Conservation (phyloP, 2,329 filamentous ascomycete genomes). For the Aspergillus luchuensis region DNA sequence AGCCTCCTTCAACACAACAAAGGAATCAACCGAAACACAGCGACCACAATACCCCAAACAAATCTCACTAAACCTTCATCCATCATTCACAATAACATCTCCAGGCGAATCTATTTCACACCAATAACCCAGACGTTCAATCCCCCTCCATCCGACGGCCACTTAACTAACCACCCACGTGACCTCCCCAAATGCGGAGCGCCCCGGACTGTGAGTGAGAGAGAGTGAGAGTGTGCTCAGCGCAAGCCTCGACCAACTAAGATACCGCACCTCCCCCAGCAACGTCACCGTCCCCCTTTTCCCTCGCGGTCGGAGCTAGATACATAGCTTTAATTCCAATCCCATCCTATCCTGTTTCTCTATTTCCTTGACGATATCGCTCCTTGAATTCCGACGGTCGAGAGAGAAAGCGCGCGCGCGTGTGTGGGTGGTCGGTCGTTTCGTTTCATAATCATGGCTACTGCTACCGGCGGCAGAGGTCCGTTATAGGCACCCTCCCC, state of each 20-base stretch:
- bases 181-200: conserved; percentile 18
- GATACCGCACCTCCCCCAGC: background rate
- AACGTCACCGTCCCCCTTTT: background rate
- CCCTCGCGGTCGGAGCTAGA: background rate
- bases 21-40: background rate
- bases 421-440: background rate
- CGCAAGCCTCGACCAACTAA: conserved; percentile 3
- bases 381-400: too few species aligned
- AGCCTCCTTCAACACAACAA: background rate
- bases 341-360: background rate
- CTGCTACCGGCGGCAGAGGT: conserved; percentile 42
- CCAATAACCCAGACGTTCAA: background rate
- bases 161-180: conserved; percentile 11
- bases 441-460: conserved; percentile 31
- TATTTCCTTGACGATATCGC: background rate
- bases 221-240: background rate
- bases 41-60: background rate
- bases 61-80: too few species aligned
- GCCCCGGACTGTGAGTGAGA: conserved; percentile 6
- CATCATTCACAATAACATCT: background rate
- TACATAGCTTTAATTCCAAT: background rate
- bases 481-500: conserved; percentile 16
- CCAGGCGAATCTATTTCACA: background rate
- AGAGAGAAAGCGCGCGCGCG: background rate
- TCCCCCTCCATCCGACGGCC: background rate